Evolutionary conservation across 495 filamentous ascomycete genomes (phyloP).

Genomic region (Talaromyces trachyspermus): DNA sequence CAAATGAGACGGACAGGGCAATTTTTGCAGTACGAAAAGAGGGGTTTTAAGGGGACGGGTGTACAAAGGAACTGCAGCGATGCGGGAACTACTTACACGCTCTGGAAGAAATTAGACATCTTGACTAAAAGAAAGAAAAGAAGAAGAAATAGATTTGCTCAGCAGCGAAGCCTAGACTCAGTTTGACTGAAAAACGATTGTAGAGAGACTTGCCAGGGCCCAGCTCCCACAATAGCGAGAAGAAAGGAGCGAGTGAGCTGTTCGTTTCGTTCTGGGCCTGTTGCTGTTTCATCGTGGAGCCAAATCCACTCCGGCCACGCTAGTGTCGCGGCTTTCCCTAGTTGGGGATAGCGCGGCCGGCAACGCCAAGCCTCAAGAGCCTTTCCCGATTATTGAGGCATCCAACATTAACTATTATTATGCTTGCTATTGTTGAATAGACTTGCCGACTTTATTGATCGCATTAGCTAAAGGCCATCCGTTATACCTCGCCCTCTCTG

Average conservation of each 20-base stretch:
- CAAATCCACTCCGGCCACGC: not conserved
- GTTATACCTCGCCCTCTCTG: too few species aligned
- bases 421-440: too few species aligned
- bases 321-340: not conserved
- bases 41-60: not conserved
- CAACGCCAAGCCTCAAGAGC: not conserved
- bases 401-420: too few species aligned
- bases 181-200: too few species aligned
- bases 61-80: not conserved
- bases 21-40: not conserved
- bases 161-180: too few species aligned
- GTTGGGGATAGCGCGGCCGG: conserved; percentile 1
- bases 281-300: conserved; percentile 9
- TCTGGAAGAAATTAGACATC: conserved; percentile 75
- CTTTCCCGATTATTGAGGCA: too few species aligned
- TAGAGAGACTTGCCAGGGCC: too few species aligned
- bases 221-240: conserved; percentile 1
- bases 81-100: conserved; percentile 40
- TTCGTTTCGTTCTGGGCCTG: conserved; percentile 4
- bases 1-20: conserved; percentile 2
- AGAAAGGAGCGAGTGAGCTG: not conserved
- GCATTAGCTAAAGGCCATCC: too few species aligned
- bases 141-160: too few species aligned
- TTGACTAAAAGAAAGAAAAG: conserved; percentile 14
- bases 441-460: too few species aligned